These are phyloP conservation scores for Eucalyptus marginata DNA, from an alignment of 345 rosid species.

Conservation along the genomic window DNA sequence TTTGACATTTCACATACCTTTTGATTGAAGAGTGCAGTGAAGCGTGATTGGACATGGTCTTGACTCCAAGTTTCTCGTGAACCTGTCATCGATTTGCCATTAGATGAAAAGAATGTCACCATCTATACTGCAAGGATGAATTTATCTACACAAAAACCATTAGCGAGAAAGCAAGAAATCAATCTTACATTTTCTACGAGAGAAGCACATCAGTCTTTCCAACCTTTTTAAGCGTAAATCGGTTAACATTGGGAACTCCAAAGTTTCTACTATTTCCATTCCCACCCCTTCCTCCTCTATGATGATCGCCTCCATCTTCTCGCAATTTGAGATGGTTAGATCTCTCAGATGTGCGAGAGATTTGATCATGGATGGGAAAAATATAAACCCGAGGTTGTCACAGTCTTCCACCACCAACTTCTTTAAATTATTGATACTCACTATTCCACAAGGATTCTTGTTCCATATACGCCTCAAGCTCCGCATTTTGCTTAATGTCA, in stretches of 20 bases:
- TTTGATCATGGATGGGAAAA: background rate
- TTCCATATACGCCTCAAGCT: background rate
- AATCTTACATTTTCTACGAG: background rate
- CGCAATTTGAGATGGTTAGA: accelerated
- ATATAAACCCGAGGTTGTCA: accelerated
- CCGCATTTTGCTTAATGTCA: accelerated
- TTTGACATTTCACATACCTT: background rate
- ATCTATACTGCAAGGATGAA: no score
- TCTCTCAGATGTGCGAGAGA: background rate
- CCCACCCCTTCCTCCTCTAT: accelerated
- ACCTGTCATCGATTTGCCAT: background rate
- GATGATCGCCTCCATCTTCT: background rate
- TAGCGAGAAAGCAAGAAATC: background rate
- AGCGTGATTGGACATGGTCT: background rate
- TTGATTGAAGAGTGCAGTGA: background rate
- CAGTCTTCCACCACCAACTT: accelerated
- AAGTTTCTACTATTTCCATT: background rate
- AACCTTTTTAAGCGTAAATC: accelerated
- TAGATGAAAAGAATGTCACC: background rate
- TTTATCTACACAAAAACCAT: accelerated
- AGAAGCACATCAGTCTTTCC: accelerated
- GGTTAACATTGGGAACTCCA: background rate
- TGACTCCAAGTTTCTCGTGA: background rate
- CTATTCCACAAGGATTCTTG: background rate
- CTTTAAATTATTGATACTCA: background rate